Conservation (phyloP, 345 rosid genomes). For the Firmiana major region DNA sequence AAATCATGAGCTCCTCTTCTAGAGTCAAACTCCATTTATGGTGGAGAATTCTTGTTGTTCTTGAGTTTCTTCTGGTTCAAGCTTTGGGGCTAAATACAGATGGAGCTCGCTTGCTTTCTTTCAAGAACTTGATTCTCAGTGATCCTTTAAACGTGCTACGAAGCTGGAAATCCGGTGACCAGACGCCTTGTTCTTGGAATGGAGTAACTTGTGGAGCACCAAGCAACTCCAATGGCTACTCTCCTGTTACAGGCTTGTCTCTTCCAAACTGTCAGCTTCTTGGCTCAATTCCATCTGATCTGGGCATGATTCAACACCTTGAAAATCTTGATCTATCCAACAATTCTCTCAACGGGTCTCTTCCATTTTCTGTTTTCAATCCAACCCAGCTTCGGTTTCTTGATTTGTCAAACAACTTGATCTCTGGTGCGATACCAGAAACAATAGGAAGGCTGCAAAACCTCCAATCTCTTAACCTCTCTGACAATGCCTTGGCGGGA, state of each 20-base stretch:
- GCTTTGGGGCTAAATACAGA: conserved; percentile 57
- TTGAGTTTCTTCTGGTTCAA: conserved; percentile 11
- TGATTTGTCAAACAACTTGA: conserved; percentile 65
- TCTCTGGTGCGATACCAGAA: conserved; percentile 60
- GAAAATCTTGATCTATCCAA: conserved; percentile 68
- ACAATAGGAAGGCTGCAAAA: conserved; percentile 36
- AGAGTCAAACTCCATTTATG: conserved; percentile 27
- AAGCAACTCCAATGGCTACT: conserved; percentile 11
- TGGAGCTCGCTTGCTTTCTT: conserved; percentile 71
- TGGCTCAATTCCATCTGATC: conserved; percentile 69
- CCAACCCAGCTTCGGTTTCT: conserved; percentile 59
- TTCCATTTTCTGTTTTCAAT: conserved; percentile 55
- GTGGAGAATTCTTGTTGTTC: conserved; percentile 27
- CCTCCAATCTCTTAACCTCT: conserved; percentile 60
- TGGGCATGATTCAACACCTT: conserved; percentile 53
- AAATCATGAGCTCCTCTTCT: conserved; percentile 42
- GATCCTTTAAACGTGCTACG: conserved; percentile 62
- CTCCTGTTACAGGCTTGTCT: conserved; percentile 55
- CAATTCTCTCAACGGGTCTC: conserved; percentile 76
- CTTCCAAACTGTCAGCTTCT: conserved; percentile 64
- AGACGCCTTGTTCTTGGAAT: conserved; percentile 77
- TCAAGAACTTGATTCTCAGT: conserved; percentile 53
- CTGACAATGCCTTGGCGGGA: conserved; percentile 71
- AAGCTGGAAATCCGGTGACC: conserved; percentile 59
- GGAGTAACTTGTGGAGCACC: conserved; percentile 60